A percentile compares a stretch with the other conserved stretches of the same genome.
Conservation (phyloP, 106 monocot species). For the Dendrobium catenatum region DNA sequence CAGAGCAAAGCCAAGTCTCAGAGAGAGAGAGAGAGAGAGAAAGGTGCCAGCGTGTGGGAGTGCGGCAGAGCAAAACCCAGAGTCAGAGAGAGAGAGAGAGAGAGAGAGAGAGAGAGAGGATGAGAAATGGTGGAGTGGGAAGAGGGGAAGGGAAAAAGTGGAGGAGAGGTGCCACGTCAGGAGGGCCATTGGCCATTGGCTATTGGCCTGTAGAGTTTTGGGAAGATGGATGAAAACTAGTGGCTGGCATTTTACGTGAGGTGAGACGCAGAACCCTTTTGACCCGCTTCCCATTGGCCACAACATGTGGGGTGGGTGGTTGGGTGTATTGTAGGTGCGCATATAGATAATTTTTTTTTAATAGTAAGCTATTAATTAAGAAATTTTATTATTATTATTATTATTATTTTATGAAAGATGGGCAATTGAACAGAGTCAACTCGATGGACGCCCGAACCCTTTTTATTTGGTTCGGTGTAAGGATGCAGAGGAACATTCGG, state of each 20-base stretch:
- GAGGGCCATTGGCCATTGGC: neutral
- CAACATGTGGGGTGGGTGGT: neutral
- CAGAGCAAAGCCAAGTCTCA: neutral
- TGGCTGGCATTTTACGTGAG: neutral
- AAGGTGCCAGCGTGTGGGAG: neutral
- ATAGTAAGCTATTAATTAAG: too few species aligned
- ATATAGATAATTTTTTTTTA: too few species aligned
- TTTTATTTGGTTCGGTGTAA: too few species aligned
- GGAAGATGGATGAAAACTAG: neutral
- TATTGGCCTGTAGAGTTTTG: neutral
- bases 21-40: slow-evolving; percentile 1
- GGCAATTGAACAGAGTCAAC: too few species aligned
- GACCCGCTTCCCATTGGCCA: neutral
- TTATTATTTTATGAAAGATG: too few species aligned
- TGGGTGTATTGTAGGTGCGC: too few species aligned
- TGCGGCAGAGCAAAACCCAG: neutral
- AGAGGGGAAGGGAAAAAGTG: too few species aligned
- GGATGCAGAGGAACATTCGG: rapidly evolving
- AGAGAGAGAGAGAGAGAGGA: neutral
- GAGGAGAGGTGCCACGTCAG: neutral
- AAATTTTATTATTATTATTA: too few species aligned
- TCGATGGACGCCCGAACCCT: too few species aligned
- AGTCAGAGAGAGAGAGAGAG: neutral
- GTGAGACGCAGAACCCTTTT: neutral
- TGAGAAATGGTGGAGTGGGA: neutral